Evolutionary conservation across 257 asterid species (phyloP), one percentile per base, ranked within the genome.

Genomic region (Nyctanthes arbortristis): DNA sequence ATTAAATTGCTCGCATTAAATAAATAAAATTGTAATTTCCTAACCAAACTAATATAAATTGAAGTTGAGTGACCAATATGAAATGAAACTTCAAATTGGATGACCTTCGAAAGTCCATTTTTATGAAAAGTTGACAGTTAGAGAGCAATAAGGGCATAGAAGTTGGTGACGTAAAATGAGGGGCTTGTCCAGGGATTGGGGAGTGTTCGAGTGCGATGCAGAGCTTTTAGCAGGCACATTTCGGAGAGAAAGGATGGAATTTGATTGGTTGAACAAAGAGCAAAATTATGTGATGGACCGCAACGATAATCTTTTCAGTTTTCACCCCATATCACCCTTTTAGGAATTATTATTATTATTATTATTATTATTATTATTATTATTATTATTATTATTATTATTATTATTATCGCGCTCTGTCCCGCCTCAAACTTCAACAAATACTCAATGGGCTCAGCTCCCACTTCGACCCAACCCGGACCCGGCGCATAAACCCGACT

Each of bases 131-230:
- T 5, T 4, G 3, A 49, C 27, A 16, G 25, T 10, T 40, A 28
- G 20, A 63, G 29, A 27, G 72, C n/a, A n/a, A n/a, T n/a, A n/a
- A 30, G n/a, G 4, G 77, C 78, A 73, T 82, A 54, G 83, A 40
- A 73, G 78, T 37, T 72, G 80, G 79, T 74, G 82, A 75, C 76
- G 77, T 72, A 14, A 35, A 40, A 40, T 64, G 45, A 36, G 20
- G 67, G 69, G 71, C 57, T 39, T 2, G 61, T 31, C 1, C 22
- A 16, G 22, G 52, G 7, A 40, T 40, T 40, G 82, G 80, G 81
- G 69, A 67, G 28, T 31, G 16, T 57, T 83, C 81, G 3, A 20
- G 16, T 83, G 88, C 76, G 74, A 77, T 76, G 85, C 88, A 65
- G 71, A 67, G 5, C 75, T 13, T 24, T 5, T 22, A 55, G 71